Conservation (phyloP, 495 filamentous ascomycete species). For the Immersiella caudata region DNA sequence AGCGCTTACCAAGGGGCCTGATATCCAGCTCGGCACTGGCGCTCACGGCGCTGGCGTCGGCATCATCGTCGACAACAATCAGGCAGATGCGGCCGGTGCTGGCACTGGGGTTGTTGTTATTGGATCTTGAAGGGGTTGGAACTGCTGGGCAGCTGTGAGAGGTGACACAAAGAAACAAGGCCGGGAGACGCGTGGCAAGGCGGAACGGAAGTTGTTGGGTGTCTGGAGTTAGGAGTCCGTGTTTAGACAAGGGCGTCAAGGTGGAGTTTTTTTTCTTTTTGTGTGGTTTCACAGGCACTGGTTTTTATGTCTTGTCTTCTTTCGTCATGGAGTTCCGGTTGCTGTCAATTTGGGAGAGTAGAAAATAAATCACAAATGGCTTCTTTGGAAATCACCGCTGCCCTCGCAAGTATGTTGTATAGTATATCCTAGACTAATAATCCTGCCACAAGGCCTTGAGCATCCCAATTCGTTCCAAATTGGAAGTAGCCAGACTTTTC, state of each 20-base stretch:
- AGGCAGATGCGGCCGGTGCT: constrained; percentile 15
- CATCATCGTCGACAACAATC: constrained; percentile 49
- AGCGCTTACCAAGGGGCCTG: constrained; percentile 47
- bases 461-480: too few species aligned
- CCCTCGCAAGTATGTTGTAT: too few species aligned
- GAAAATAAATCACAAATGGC: too few species aligned
- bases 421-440: too few species aligned
- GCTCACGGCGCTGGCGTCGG: constrained; percentile 50
- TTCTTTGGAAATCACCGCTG: too few species aligned
- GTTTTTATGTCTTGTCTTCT: neutral
- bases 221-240: neutral
- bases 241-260: neutral
- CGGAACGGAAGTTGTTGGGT: too few species aligned
- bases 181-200: too few species aligned
- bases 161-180: too few species aligned
- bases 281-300: neutral
- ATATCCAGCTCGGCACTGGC: constrained; percentile 48
- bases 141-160: neutral
- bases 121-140: neutral
- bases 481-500: neutral
- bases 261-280: neutral
- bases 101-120: neutral
- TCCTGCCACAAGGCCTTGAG: too few species aligned
- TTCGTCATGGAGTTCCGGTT: too few species aligned
- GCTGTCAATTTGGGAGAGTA: too few species aligned